Conservation (phyloP, 2,329 filamentous ascomycete species). For the Albifimbria verrucaria region DNA sequence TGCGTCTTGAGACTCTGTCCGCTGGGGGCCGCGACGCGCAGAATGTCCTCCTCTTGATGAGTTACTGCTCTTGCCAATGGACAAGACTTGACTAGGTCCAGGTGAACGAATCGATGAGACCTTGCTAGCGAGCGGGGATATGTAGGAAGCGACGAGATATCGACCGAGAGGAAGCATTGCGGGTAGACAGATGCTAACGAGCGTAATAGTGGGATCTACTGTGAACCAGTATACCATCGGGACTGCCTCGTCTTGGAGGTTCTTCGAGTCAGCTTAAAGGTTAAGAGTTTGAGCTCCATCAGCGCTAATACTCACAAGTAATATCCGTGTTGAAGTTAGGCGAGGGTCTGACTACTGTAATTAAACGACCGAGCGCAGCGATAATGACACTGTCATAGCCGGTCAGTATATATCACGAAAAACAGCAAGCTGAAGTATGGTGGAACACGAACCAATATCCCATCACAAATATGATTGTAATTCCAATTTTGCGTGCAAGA, state of each 20-base stretch:
- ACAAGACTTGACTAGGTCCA: not conserved
- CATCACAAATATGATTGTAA: not conserved
- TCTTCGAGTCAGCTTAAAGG: not conserved
- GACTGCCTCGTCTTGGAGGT: not conserved
- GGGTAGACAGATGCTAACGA: not conserved
- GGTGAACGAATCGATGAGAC: not conserved
- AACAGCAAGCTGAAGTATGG: not conserved
- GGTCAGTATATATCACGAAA: not conserved
- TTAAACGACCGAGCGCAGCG: not conserved
- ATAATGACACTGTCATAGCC: not conserved
- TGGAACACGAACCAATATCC: not conserved
- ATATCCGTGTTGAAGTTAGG: not conserved
- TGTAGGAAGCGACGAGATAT: not conserved
- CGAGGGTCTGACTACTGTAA: not conserved
- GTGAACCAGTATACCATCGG: constrained; percentile 1
- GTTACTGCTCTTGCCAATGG: not conserved
- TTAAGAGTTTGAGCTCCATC: not conserved
- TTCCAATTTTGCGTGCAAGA: not conserved
- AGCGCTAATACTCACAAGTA: not conserved
- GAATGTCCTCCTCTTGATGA: not conserved
- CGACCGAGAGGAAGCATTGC: not conserved
- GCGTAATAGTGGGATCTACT: not conserved
- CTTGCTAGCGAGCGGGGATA: not conserved
- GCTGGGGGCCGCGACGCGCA: not conserved
- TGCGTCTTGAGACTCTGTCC: too few species aligned